A percentile compares a stretch with the other conserved stretches of the same genome.
phyloP scores from a whole-genome alignment of 345 rosid genomes.

The Eucalyptus curtisii region DNA sequence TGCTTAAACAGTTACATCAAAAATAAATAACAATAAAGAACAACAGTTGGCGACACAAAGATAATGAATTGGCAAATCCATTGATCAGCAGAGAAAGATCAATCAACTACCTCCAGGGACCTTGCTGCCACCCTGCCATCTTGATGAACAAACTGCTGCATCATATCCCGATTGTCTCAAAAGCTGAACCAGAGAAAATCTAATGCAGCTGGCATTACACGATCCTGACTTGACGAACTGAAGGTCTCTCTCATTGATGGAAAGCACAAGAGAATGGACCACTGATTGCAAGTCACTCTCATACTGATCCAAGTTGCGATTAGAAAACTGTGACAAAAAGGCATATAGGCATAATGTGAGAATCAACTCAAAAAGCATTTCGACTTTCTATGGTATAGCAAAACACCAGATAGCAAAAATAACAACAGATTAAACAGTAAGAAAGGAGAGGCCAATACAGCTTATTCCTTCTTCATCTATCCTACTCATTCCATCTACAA shows the following conservation, averaged over 20 bases:
- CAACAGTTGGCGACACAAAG: neutral
- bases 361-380: neutral
- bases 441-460: neutral
- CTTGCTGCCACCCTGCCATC: constrained; percentile 78
- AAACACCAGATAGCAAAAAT: neutral
- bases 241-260: constrained; percentile 50
- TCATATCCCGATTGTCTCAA: constrained; percentile 68
- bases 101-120: constrained; percentile 79
- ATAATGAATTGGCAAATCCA: neutral
- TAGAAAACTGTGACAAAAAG: constrained; percentile 36
- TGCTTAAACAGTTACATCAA: neutral
- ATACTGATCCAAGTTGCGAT: constrained; percentile 32
- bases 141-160: constrained; percentile 75
- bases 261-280: constrained; percentile 50
- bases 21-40: too few relatives aligned
- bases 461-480: neutral
- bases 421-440: neutral
- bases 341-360: neutral
- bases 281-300: constrained; percentile 52
- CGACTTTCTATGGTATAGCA: neutral
- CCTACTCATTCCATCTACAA: neutral
- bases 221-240: constrained; percentile 41
- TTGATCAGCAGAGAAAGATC: neutral
- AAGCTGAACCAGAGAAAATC: constrained; percentile 62
- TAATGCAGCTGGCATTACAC: constrained; percentile 75